These are phyloP conservation scores for Sechiopsis laciniata DNA, from an alignment of 306 rosid genomes.

Conservation along the genomic window DNA sequence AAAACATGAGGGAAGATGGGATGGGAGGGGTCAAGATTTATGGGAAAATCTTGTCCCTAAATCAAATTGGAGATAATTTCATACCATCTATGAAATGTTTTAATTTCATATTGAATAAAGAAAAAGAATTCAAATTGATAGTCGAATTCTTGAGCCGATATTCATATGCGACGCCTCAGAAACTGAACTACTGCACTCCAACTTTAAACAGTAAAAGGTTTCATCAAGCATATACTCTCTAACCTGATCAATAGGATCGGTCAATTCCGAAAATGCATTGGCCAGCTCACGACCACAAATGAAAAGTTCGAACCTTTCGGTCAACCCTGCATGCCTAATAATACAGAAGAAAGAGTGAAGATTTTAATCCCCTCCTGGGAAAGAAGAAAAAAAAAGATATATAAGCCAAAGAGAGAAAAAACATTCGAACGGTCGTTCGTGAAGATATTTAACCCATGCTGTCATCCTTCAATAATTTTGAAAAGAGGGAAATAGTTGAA, in stretches of 20 bases:
- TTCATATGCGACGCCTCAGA: constrained; percentile 13
- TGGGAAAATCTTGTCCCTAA: neutral
- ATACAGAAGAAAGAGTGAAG: constrained; percentile 28
- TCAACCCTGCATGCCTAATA: constrained; percentile 66
- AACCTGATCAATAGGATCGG: constrained; percentile 97
- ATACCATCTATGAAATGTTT: neutral
- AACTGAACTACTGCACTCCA: constrained; percentile 1
- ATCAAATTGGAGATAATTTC: neutral
- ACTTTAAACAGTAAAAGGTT: constrained; percentile 3
- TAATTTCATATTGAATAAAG: neutral
- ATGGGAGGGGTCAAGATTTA: neutral
- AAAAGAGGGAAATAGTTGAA: too few species aligned
- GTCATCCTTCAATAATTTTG: too few species aligned
- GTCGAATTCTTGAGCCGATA: neutral
- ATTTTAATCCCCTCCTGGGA: neutral
- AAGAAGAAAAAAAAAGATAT: constrained; percentile 4
- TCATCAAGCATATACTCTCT: constrained; percentile 19
- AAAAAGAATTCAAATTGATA: neutral
- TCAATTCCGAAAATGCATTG: constrained; percentile 93
- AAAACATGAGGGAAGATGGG: neutral
- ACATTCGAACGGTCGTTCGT: neutral
- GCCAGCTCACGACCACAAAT: constrained; percentile 96
- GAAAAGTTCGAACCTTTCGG: constrained; percentile 92
- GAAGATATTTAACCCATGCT: too few species aligned
- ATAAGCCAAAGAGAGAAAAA: constrained; percentile 5